Percentiles rank a stretch among this genome's conserved stretches.
Evolutionary conservation across 768 basidiomycete genomes (phyloP).

Genomic region (Phaeotremella skinneri): DNA sequence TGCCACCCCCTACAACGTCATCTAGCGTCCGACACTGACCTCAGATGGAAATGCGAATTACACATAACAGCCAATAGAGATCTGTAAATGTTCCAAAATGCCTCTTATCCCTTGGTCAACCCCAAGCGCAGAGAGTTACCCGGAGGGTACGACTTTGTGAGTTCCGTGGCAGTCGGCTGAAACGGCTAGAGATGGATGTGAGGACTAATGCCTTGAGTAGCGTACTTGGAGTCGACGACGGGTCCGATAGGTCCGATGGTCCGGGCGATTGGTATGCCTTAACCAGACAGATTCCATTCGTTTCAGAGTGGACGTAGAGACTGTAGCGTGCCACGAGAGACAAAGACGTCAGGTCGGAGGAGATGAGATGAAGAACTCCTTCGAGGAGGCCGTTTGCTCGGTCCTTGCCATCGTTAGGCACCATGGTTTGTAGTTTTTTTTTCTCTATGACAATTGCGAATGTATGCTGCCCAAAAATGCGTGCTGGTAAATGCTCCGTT

Average conservation of each 20-base stretch:
- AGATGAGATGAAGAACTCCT: no score
- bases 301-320: no score
- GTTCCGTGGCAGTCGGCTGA: neutral
- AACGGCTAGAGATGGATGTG: neutral
- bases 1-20: neutral
- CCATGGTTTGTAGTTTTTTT: no score
- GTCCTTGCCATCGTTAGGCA: no score
- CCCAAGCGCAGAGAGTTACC: neutral
- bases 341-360: no score
- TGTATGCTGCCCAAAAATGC: no score
- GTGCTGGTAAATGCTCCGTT: no score
- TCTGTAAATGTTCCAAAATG: neutral
- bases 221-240: neutral
- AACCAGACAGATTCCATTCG: neutral
- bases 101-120: slow-evolving; percentile 5
- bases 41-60: neutral
- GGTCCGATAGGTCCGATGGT: neutral
- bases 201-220: neutral
- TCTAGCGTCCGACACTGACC: neutral
- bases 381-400: no score
- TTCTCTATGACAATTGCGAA: no score
- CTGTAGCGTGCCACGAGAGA: no score
- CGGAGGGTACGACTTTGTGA: slow-evolving; percentile 11
- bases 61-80: slow-evolving; percentile 3
- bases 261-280: neutral